Evolutionary conservation across 352 stramenopile genomes (phyloP).

Genomic region (Globisporangium cylindrosporum): DNA sequence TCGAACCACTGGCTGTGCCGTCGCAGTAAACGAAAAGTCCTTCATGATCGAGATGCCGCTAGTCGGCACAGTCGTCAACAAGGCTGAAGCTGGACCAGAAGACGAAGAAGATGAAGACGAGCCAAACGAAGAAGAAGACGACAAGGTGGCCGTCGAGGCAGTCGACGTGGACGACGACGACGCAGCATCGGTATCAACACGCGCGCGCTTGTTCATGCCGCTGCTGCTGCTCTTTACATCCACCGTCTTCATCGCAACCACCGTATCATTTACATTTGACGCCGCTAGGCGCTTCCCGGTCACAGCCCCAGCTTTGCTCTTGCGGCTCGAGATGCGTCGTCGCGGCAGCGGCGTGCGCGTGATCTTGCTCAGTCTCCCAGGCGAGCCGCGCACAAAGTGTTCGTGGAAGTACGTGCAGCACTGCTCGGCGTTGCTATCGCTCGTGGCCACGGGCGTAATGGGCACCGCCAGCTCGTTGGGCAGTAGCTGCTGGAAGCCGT

Average conservation of each 20-base stretch:
- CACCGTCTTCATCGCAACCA: not conserved
- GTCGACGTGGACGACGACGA: conserved; percentile 1
- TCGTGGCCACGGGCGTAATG: conserved; percentile 7
- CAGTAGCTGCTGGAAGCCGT: conserved; percentile 46
- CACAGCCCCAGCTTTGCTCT: conserved; percentile 7
- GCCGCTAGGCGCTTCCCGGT: not conserved
- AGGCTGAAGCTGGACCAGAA: not conserved
- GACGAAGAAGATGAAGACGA: not conserved
- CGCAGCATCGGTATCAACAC: not conserved
- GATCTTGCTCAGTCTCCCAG: conserved; percentile 38
- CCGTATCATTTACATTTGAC: not conserved
- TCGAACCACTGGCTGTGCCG: not conserved
- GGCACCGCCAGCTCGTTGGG: not conserved
- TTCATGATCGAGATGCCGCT: not conserved
- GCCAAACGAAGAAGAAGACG: not conserved
- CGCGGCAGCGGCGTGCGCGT: conserved; percentile 33
- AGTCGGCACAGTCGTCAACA: not conserved
- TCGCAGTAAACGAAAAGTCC: not conserved
- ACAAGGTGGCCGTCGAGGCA: not conserved
- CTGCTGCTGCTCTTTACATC: not conserved
- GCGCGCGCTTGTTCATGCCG: conserved; percentile 22
- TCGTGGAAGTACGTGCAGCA: conserved; percentile 32
- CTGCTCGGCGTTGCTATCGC: not conserved
- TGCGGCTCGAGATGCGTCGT: conserved; percentile 25
- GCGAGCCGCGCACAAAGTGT: conserved; percentile 46